Evolutionary conservation across 805 yeast genomes (phyloP).

Genomic region (Debaryomyces tyrocola): DNA sequence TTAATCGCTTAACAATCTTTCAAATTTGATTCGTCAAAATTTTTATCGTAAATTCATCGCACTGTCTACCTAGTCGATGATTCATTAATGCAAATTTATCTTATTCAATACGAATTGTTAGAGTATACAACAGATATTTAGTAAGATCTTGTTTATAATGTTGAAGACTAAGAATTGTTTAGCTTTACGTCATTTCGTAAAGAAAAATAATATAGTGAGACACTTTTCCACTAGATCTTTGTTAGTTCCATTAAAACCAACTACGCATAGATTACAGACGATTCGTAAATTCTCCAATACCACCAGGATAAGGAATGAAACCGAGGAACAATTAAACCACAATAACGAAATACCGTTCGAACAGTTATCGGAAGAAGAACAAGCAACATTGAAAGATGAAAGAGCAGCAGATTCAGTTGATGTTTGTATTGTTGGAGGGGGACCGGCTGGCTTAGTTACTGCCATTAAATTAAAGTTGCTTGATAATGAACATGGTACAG

Average conservation of each 20-base stretch:
- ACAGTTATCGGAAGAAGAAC: constrained; percentile 37
- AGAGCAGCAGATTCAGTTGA: constrained; percentile 87
- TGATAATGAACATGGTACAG: constrained; percentile 61
- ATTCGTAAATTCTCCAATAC: constrained; percentile 3
- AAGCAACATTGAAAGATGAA: constrained; percentile 53
- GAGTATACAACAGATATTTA: neutral
- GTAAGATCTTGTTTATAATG: neutral
- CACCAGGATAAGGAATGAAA: constrained; percentile 1
- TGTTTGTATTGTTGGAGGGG: constrained; percentile 96
- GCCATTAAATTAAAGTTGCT: constrained; percentile 88
- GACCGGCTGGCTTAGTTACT: constrained; percentile 95
- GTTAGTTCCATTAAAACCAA: neutral
- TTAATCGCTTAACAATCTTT: constrained; percentile 2
- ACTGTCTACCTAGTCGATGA: constrained; percentile 1
- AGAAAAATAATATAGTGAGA: neutral
- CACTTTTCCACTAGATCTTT: neutral
- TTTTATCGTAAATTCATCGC: neutral
- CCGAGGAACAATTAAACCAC: neutral
- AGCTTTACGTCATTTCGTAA: neutral
- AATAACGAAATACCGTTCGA: neutral
- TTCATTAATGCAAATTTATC: constrained; percentile 1
- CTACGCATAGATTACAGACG: neutral
- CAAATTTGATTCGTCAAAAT: constrained; percentile 5
- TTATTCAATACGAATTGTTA: neutral
- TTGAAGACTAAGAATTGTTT: neutral